Base-by-base conservation (phyloP, 2,329 filamentous ascomycete species). In the Ascochyta lentis region DNA sequence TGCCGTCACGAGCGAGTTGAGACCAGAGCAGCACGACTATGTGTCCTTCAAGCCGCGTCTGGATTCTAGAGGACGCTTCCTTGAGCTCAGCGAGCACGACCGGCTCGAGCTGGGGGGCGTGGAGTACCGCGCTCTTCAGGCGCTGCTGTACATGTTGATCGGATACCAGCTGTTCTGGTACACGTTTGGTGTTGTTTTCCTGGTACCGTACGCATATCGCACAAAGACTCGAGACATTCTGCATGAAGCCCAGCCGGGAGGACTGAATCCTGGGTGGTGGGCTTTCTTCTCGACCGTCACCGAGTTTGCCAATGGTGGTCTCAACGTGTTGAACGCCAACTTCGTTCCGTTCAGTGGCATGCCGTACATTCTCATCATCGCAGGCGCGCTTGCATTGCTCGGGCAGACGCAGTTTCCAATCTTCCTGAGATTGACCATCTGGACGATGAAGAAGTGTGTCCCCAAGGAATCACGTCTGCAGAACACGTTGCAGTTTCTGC, bases 321-420 rank as follows among this genome's bases (percentile, higher is more conserved):
- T 84, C 51, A 83, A 82, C 0, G 73, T 86, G 8, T 82, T 83
- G 0, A 81, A 83, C 0, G 81, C 84, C 49, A 84, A 82, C 2
- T 87, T 91, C 77, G 77, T 84, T 3, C 83, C 84, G 0, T 89
- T 87, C 54, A 81, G 84, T 54, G 77, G 66, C 0, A 65, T 68
- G 26, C 70, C 73, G n/a, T 79, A 75, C 2, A 73, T 84, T 53
- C 64, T 84, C 49, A 68, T 83, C 44, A 81, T 76, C 3, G 76
- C 84, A 72, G 77, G 75, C 3, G 71, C 80, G 13, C 61, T 84
- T 2, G 81, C 82, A 3, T 77, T 84, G 6, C 79, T 81, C 0
- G 83, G 83, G 2, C 83, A 84, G 49, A 85, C 83, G 0, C 79
- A 78, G 42, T 89, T 86, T 54, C 86, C 86, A 0, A 74, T 85